Conservation (phyloP, 306 rosid species). For the Morella rubra region DNA sequence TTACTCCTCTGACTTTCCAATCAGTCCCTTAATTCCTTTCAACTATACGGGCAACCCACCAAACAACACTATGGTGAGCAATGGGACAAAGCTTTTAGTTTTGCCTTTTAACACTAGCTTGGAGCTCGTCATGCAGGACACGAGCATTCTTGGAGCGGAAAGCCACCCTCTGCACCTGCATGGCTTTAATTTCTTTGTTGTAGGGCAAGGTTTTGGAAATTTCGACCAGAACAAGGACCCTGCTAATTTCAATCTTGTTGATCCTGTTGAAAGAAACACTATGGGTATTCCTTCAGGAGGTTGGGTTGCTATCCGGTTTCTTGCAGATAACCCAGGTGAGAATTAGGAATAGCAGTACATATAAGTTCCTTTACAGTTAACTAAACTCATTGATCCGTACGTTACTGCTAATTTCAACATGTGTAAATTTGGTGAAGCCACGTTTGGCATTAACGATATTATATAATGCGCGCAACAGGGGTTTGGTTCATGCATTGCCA, state of each 20-base stretch:
- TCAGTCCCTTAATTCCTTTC: not conserved
- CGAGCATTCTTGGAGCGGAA: conserved; percentile 4
- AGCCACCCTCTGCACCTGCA: conserved; percentile 14
- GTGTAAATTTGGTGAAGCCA: too few relatives aligned
- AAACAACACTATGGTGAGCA: conserved; percentile 4
- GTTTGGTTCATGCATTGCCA: conserved; percentile 15
- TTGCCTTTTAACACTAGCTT: conserved; percentile 6
- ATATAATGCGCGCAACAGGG: not conserved
- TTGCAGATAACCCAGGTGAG: conserved; percentile 2
- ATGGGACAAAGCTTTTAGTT: conserved; percentile 6
- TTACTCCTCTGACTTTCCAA: conserved; percentile 6
- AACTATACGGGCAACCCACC: conserved; percentile 2
- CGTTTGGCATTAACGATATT: not conserved
- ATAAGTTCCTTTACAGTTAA: not conserved
- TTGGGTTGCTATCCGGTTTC: conserved; percentile 9
- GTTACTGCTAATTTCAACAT: not conserved
- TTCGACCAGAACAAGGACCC: conserved; percentile 1
- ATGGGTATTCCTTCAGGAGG: conserved; percentile 7
- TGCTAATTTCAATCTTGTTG: not conserved
- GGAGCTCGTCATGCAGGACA: not conserved
- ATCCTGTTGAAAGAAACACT: not conserved
- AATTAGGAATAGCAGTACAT: not conserved
- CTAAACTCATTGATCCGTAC: not conserved
- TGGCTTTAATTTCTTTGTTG: conserved; percentile 11
- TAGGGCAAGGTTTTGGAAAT: conserved; percentile 3